Evolutionary conservation across 345 rosid genomes (phyloP).

Genomic region (Melaleuca alternifolia): DNA sequence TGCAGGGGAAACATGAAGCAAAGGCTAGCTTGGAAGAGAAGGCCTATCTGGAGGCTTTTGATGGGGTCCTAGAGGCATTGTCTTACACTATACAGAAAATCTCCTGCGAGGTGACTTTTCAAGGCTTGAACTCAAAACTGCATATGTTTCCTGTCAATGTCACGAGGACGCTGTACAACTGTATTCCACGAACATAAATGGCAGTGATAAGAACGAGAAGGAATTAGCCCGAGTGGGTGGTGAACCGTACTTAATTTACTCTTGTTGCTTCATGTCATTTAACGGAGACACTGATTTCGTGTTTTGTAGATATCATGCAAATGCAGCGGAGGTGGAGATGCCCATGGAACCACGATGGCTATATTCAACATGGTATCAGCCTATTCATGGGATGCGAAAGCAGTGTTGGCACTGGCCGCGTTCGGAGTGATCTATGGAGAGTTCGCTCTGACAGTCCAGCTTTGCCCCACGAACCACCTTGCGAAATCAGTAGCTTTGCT

Average conservation of each 20-base stretch:
- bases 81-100: slow-evolving; percentile 20
- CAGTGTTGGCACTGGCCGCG: slow-evolving; percentile 37
- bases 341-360: slow-evolving; percentile 25
- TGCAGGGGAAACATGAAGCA: slow-evolving; percentile 10
- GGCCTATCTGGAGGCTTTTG: neutral
- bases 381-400: slow-evolving; percentile 43
- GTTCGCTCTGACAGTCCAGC: slow-evolving; percentile 24
- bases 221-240: neutral
- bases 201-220: neutral
- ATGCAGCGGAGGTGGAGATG: slow-evolving; percentile 37
- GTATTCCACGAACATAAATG: neutral
- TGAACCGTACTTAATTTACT: neutral
- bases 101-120: slow-evolving; percentile 29
- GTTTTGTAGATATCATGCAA: slow-evolving; percentile 35
- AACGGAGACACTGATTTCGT: neutral
- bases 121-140: neutral
- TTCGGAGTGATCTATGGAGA: slow-evolving; percentile 36
- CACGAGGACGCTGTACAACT: neutral
- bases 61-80: slow-evolving; percentile 22
- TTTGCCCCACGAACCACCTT: slow-evolving; percentile 13
- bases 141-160: neutral
- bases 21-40: slow-evolving; percentile 8
- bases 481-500: slow-evolving; percentile 34
- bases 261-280: neutral
- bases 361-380: slow-evolving; percentile 23